A percentile compares a stretch with the other conserved stretches of the same genome.
Conservation (phyloP, 2,329 filamentous ascomycete species). For the Dactylellina sp. region DNA sequence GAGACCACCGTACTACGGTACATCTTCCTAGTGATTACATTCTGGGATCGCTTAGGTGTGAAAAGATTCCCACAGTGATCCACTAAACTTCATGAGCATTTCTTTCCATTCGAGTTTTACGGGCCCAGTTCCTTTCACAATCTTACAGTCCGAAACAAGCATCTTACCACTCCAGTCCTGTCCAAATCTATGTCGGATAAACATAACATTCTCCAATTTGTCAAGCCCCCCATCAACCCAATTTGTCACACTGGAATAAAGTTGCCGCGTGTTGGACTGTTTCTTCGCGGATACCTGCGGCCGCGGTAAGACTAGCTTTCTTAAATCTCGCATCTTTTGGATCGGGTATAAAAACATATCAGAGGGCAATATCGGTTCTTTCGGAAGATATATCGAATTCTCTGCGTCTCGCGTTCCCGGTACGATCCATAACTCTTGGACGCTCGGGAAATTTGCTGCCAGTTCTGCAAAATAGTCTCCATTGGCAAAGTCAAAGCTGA, state of each 20-base stretch:
- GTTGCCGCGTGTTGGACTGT: not conserved
- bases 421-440: not conserved
- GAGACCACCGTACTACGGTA: too few species aligned
- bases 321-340: not conserved
- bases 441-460: not conserved
- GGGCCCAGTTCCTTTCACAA: too few species aligned
- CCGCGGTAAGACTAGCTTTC: not conserved
- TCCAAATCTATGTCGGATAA: not conserved
- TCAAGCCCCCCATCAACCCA: slow-evolving; percentile 10
- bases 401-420: not conserved
- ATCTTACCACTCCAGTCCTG: not conserved
- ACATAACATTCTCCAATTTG: slow-evolving; percentile 1
- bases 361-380: not conserved
- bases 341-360: not conserved
- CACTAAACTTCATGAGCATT: too few species aligned
- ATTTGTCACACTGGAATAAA: not conserved
- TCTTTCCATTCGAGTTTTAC: too few species aligned
- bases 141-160: not conserved
- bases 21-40: too few species aligned
- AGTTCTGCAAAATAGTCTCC: not conserved
- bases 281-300: not conserved
- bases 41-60: too few species aligned
- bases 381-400: not conserved
- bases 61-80: too few species aligned
- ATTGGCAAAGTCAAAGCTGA: not conserved